These are phyloP conservation scores for Kluyveromyces aestuarii DNA, from an alignment of 805 yeast species.

Conservation along the genomic window DNA sequence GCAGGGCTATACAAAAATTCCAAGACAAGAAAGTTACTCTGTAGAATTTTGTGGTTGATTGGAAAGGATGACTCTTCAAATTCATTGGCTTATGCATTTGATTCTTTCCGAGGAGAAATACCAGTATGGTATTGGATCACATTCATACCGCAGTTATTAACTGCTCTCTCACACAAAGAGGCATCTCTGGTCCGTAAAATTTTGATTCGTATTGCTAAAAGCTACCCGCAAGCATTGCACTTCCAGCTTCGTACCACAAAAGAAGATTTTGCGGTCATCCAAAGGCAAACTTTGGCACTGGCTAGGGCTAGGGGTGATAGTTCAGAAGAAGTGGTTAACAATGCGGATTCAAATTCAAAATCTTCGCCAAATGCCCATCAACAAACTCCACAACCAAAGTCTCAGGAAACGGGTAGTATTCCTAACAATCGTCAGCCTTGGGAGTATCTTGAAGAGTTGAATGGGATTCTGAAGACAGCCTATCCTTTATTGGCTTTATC, in stretches of 20 bases:
- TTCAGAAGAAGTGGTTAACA: conserved; percentile 5
- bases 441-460: conserved; percentile 87
- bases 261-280: conserved; percentile 85
- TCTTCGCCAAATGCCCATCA: not conserved
- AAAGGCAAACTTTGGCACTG: conserved; percentile 58
- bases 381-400: not conserved
- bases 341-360: conserved; percentile 5
- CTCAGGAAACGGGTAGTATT: conserved; percentile 1
- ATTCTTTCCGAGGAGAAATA: conserved; percentile 86
- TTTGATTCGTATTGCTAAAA: conserved; percentile 85
- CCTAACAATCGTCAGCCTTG: conserved; percentile 62
- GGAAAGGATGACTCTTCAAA: conserved; percentile 83
- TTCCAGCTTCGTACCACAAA: conserved; percentile 92
- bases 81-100: conserved; percentile 77
- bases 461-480: conserved; percentile 93
- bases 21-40: conserved; percentile 77
- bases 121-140: conserved; percentile 99
- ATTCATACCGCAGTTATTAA: conserved; percentile 85
- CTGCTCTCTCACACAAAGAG: conserved; percentile 84
- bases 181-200: conserved; percentile 84
- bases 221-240: conserved; percentile 95
- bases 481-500: conserved; percentile 90
- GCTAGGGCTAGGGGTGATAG: conserved; percentile 15
- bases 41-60: conserved; percentile 88
- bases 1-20: conserved; percentile 93